Conservation (phyloP, 2,329 filamentous ascomycete genomes). For the Hymenoscyphus scutula region DNA sequence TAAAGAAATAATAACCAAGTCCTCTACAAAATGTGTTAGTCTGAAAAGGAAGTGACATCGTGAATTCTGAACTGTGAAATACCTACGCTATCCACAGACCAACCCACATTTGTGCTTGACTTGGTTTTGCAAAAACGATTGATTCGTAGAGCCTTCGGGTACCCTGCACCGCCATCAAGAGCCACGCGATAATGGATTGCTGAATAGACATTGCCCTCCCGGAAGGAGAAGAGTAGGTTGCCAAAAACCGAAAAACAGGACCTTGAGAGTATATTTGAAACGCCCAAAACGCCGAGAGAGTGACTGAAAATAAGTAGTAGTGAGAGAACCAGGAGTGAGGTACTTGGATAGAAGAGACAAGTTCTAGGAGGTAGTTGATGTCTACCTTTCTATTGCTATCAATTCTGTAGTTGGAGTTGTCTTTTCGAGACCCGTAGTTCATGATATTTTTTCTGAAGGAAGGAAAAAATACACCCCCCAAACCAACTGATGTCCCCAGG, state of each 20-base stretch:
- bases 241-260: conserved; percentile 49
- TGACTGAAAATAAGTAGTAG: conserved; percentile 75
- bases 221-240: conserved; percentile 36
- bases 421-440: conserved; percentile 34
- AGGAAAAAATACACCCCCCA: conserved; percentile 32
- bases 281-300: conserved; percentile 72
- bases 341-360: conserved; percentile 46
- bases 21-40: conserved; percentile 43
- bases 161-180: conserved; percentile 74
- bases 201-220: conserved; percentile 52
- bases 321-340: conserved; percentile 88
- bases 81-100: conserved; percentile 68
- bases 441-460: conserved; percentile 33
- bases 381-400: background rate
- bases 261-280: conserved; percentile 59
- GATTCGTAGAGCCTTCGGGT: conserved; percentile 75
- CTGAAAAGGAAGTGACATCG: background rate
- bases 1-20: conserved; percentile 70
- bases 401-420: background rate
- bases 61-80: background rate
- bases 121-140: conserved; percentile 60
- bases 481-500: conserved; percentile 26
- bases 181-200: conserved; percentile 66
- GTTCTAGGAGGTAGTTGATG: conserved; percentile 17
- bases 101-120: conserved; percentile 74